Conservation (phyloP, 1,284 basidiomycete species). For the Chalciporus sp. region DNA sequence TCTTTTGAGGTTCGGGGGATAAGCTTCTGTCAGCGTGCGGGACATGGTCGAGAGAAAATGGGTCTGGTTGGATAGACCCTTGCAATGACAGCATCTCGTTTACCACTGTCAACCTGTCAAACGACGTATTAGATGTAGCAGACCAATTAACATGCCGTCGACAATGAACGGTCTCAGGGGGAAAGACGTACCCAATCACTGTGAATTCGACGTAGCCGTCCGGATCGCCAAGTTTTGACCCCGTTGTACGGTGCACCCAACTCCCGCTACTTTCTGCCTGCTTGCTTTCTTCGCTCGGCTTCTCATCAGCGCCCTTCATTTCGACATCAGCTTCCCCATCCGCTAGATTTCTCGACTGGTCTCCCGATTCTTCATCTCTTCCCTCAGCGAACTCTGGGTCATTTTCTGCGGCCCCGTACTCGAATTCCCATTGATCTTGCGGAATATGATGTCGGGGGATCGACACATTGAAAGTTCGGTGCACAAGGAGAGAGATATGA, state of each 20-base stretch:
- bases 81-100: conserved; percentile 95
- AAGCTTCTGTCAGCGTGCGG: conserved; percentile 28
- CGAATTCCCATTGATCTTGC: conserved; percentile 81
- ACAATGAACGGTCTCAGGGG: neutral
- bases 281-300: conserved; percentile 23
- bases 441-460: conserved; percentile 94
- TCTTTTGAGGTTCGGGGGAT: conserved; percentile 10
- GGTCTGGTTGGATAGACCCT: conserved; percentile 87
- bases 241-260: conserved; percentile 81
- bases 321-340: conserved; percentile 27
- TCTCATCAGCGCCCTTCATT: conserved; percentile 31
- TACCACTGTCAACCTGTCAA: conserved; percentile 80
- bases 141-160: neutral
- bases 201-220: conserved; percentile 82
- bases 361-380: conserved; percentile 19
- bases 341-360: conserved; percentile 24
- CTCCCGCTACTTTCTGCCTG: conserved; percentile 59
- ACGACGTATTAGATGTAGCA: conserved; percentile 2
- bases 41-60: conserved; percentile 72
- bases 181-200: conserved; percentile 74
- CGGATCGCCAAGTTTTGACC: conserved; percentile 71
- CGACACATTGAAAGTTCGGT: conserved; percentile 95
- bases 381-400: conserved; percentile 68
- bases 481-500: conserved; percentile 90
- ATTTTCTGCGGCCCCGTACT: conserved; percentile 78